Conservation (phyloP, 306 rosid genomes). For the Vicia villosa region DNA sequence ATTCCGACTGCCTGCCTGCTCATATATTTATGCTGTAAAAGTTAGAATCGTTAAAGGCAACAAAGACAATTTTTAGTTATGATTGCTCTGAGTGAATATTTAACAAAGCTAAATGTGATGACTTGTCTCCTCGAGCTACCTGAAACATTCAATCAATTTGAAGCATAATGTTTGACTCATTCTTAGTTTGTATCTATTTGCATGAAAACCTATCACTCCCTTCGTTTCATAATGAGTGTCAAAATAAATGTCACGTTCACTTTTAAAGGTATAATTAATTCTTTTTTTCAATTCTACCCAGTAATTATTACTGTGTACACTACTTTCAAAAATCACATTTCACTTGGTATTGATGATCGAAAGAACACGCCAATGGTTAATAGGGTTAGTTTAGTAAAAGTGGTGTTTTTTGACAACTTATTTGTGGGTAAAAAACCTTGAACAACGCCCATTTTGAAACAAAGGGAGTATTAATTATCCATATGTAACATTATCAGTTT, state of each 20-base stretch:
- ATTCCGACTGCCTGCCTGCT: conserved; percentile 85
- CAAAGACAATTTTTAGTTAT: conserved; percentile 14
- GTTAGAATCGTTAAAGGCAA: conserved; percentile 34
- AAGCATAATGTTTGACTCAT: conserved; percentile 15
- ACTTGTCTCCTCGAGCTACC: conserved; percentile 11
- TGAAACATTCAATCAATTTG: background rate
- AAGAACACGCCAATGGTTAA: too few relatives aligned
- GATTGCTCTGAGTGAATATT: background rate
- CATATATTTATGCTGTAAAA: conserved; percentile 45
- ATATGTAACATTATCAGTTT: conserved; percentile 3
- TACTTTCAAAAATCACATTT: too few relatives aligned
- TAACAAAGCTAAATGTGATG: conserved; percentile 19
- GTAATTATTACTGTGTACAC: too few relatives aligned
- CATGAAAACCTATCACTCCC: background rate
- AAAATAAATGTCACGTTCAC: too few relatives aligned
- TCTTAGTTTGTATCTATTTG: conserved; percentile 28
- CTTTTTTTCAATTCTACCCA: too few relatives aligned
- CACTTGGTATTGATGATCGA: too few relatives aligned
- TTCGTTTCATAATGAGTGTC: too few relatives aligned
- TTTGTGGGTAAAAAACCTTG: too few relatives aligned
- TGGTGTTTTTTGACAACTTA: too few relatives aligned
- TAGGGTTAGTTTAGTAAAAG: too few relatives aligned
- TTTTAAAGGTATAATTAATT: too few relatives aligned
- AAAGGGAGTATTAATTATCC: background rate
- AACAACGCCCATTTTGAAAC: too few relatives aligned